phyloP scores from a whole-genome alignment of 257 asterid species.

The Perilla frutescens region DNA sequence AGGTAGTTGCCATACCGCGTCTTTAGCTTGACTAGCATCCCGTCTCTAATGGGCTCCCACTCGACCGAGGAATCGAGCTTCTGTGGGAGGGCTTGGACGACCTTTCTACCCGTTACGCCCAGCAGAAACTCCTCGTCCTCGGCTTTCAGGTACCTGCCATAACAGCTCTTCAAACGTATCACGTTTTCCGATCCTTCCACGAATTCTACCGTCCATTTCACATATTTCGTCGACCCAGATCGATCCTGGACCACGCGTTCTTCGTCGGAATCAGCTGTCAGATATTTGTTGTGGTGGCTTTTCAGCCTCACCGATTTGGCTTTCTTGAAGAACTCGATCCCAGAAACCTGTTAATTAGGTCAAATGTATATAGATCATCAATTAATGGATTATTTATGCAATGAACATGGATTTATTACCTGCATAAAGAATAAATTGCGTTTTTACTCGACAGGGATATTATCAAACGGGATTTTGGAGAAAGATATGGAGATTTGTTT shows the following conservation, averaged over 20 bases:
- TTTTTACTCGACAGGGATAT: too few relatives aligned
- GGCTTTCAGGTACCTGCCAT: constrained; percentile 71
- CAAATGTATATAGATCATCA: not conserved
- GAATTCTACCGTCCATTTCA: constrained; percentile 75
- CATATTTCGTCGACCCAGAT: constrained; percentile 47
- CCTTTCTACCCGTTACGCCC: constrained; percentile 80
- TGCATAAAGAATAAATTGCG: constrained; percentile 27
- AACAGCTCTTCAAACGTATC: constrained; percentile 73
- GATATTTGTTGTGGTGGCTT: constrained; percentile 76
- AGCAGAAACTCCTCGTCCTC: constrained; percentile 60
- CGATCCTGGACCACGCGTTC: constrained; percentile 74
- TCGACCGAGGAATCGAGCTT: constrained; percentile 71
- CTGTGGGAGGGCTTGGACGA: constrained; percentile 59
- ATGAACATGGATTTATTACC: constrained; percentile 11
- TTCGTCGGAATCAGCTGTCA: constrained; percentile 69
- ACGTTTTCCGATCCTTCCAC: constrained; percentile 62
- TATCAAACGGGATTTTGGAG: constrained; percentile 23
- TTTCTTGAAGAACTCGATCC: constrained; percentile 73
- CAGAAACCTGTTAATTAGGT: constrained; percentile 49
- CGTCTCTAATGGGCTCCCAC: constrained; percentile 88
- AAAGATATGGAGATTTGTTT: too few relatives aligned
- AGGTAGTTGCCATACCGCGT: constrained; percentile 79
- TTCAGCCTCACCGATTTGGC: constrained; percentile 71
- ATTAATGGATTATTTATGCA: too few relatives aligned
- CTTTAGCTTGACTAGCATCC: constrained; percentile 61